Base-by-base conservation (phyloP, 129 eudicot genomes). In the Oenanthe sinensis region DNA sequence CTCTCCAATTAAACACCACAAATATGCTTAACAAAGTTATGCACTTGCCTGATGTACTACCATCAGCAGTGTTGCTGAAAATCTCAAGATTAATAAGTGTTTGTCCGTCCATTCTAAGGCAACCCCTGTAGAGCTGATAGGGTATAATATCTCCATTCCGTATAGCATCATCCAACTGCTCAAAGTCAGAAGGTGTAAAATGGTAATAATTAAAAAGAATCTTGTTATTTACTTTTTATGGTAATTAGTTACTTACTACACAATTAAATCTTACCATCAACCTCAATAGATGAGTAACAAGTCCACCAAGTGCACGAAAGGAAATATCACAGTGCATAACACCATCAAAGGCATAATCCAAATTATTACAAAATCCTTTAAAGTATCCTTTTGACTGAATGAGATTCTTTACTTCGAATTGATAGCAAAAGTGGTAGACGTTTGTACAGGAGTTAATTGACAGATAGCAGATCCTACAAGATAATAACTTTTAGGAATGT, bases 61-160 rank as follows among this genome's bases (percentile, higher is more conserved):
- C 92, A 87, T 95, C 97, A 72, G 85, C 94, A 77, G 82, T 92
- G 60, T 92, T 95, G 71, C 81, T 84, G 84, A 95, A 95, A 71
- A 95, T 84, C 83, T 95, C 99, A 82, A 95, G 96, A 88, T 95
- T 95, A 26, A 84, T 85, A 71, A 92, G 85, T 54, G 99, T 95
- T 80, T 92, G 99, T 40, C 99, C 99, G 45, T 95, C 99, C 97
- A 95, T 90, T 86, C 96, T 85, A 74, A 95, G 96, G 83, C 88
- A 88, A 76, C 99, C 99, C 65, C 52, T 88, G 77, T 88, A 91
- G 79, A 95, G 94, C 86, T 95, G 87, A 77, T 95, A 95, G 17
- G 92, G 85, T 30, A 85, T 75, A 71, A 95, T 78, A 81, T 90
- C 97, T 73, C 99, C 99, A 71, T 92, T 91, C 40, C 88, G 85